A percentile compares a stretch with the other conserved stretches of the same genome.
These are phyloP conservation scores for Sphaerulina vaccinii DNA, from an alignment of 2,329 filamentous ascomycete genomes.

Conservation along the genomic window DNA sequence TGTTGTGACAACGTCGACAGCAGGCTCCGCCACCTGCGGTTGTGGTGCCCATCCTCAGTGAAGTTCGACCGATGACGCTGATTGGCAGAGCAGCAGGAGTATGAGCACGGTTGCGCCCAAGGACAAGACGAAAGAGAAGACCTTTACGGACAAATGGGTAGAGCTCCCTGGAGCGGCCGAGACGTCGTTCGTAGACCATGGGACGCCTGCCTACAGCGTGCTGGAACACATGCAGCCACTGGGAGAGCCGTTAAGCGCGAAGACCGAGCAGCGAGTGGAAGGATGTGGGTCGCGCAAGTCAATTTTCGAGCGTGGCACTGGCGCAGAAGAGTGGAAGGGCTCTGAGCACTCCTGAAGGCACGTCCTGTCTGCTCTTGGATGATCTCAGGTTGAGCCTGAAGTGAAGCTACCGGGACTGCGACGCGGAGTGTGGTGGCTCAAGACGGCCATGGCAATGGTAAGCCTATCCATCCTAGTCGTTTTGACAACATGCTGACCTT, in stretches of 20 bases:
- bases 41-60: too few species aligned
- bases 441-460: too few species aligned
- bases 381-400: too few species aligned
- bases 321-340: conserved; percentile 42
- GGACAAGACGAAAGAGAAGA: conserved; percentile 39
- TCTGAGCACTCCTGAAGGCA: conserved; percentile 47
- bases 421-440: too few species aligned
- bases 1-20: too few species aligned
- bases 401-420: too few species aligned
- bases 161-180: conserved; percentile 56
- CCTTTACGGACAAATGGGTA: conserved; percentile 41
- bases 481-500: too few species aligned
- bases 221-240: conserved; percentile 81
- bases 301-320: conserved; percentile 44
- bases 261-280: conserved; percentile 58
- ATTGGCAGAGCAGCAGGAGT: conserved; percentile 25
- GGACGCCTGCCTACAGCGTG: conserved; percentile 69
- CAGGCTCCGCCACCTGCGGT: too few species aligned
- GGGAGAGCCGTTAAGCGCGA: conserved; percentile 66
- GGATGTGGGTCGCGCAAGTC: conserved; percentile 45
- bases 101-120: conserved; percentile 40
- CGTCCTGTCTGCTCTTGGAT: too few species aligned
- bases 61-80: too few species aligned
- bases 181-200: conserved; percentile 75
- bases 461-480: too few species aligned